These are phyloP conservation scores for Mycosphaerella arachidis DNA, from an alignment of 2,329 filamentous ascomycete genomes.

Conservation along the genomic window DNA sequence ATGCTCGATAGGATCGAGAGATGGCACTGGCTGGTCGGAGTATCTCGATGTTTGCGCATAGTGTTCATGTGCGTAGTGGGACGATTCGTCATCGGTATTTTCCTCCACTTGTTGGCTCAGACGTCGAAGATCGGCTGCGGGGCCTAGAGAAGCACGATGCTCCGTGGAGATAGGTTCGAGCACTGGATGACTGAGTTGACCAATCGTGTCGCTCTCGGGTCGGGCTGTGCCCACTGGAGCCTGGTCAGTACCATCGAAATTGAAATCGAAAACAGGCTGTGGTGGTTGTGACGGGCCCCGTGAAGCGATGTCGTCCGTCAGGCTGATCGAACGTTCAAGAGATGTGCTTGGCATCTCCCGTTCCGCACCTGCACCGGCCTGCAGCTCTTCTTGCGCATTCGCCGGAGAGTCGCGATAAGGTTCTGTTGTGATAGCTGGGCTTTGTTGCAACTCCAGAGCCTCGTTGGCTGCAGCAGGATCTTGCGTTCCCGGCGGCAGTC, in stretches of 20 bases:
- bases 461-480: constrained; percentile 52
- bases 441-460: constrained; percentile 32
- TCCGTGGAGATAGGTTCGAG: constrained; percentile 20
- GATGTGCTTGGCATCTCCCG: constrained; percentile 7
- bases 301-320: constrained; percentile 11
- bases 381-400: constrained; percentile 13
- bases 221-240: constrained; percentile 11
- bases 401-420: constrained; percentile 31
- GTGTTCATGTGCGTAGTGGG: constrained; percentile 4
- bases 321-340: constrained; percentile 16
- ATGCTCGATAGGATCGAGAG: constrained; percentile 27
- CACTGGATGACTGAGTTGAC: constrained; percentile 11
- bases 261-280: constrained; percentile 21
- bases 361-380: constrained; percentile 19
- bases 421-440: constrained; percentile 30
- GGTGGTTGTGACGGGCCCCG: constrained; percentile 1
- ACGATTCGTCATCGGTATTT: constrained; percentile 4
- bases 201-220: constrained; percentile 19
- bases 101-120: constrained; percentile 12
- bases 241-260: constrained; percentile 12
- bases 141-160: constrained; percentile 18
- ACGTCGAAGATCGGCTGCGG: constrained; percentile 8
- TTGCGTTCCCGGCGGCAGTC: constrained; percentile 73
- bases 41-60: constrained; percentile 5
- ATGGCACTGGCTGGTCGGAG: constrained; percentile 22